Evolutionary conservation across 139 green algal genomes (phyloP).

Genomic region (Asterochloris erici): DNA sequence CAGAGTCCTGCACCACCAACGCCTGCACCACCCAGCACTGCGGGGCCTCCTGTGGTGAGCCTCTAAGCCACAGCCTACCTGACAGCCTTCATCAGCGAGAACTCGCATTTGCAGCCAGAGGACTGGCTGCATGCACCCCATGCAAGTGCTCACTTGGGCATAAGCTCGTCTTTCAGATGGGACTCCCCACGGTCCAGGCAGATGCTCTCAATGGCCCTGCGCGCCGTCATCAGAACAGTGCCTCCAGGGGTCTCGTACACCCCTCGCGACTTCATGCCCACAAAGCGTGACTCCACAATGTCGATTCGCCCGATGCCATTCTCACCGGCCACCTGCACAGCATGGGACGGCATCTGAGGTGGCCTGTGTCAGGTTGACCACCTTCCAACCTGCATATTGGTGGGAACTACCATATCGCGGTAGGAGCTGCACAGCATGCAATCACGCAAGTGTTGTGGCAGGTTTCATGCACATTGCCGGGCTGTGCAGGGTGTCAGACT

Average conservation of each 20-base stretch:
- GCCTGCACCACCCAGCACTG: no score
- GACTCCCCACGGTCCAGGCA: conserved; percentile 85
- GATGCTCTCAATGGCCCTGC: conserved; percentile 87
- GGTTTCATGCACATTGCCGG: no score
- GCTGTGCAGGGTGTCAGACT: no score
- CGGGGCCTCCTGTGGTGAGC: no score
- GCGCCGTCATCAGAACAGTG: conserved; percentile 86
- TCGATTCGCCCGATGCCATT: conserved; percentile 84
- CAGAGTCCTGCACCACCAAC: no score
- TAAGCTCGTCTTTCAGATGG: conserved; percentile 82
- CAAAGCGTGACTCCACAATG: conserved; percentile 98
- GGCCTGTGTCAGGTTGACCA: no score
- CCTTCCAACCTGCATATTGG: no score
- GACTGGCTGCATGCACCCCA: conserved; percentile 65
- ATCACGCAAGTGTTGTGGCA: no score
- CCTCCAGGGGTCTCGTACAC: conserved; percentile 99
- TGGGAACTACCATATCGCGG: no score
- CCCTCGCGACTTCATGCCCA: conserved; percentile 92
- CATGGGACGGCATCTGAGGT: background rate
- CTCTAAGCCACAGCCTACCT: no score
- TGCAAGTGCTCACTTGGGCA: conserved; percentile 20
- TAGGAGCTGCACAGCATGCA: no score
- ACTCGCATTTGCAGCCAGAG: background rate
- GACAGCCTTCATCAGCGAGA: no score
- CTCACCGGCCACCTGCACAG: conserved; percentile 16